Evolutionary conservation across 371 early-diverging fungal genomes (phyloP).

Genomic region (Mucor velutinosus): DNA sequence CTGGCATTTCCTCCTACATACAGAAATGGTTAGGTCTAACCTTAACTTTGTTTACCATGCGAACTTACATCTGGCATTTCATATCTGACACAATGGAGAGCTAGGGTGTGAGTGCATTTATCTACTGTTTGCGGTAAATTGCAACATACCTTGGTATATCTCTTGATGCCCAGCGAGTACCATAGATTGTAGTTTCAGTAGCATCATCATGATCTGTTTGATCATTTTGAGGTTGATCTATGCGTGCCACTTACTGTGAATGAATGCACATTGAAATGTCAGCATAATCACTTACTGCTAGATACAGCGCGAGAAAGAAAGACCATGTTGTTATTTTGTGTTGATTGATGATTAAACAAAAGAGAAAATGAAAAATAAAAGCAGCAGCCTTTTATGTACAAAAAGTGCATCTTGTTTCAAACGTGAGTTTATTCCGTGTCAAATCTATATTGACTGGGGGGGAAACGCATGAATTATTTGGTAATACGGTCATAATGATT

Average conservation of each 20-base stretch:
- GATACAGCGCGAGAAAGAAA: conserved; percentile 34
- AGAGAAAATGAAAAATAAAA: neutral
- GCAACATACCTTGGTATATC: conserved; percentile 45
- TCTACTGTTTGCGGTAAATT: neutral
- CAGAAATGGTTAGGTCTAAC: neutral
- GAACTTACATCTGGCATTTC: conserved; percentile 44
- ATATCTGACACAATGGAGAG: conserved; percentile 22
- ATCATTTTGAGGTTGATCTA: neutral
- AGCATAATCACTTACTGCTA: conserved; percentile 14
- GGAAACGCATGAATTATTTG: neutral
- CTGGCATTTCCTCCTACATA: conserved; percentile 51
- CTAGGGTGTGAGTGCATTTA: neutral
- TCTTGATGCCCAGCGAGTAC: conserved; percentile 45
- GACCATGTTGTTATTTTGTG: conserved; percentile 22
- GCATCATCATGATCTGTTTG: neutral
- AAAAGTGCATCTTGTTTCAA: neutral
- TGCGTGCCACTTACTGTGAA: neutral
- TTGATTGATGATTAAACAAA: neutral
- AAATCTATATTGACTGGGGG: neutral
- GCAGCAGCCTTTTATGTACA: neutral
- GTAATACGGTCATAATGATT: neutral
- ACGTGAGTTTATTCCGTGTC: neutral
- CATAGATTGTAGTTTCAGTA: conserved; percentile 39
- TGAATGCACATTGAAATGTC: neutral
- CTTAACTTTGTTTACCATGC: neutral